phyloP scores from a whole-genome alignment of 2,329 filamentous ascomycete genomes.

The Exophiala oligosperma region DNA sequence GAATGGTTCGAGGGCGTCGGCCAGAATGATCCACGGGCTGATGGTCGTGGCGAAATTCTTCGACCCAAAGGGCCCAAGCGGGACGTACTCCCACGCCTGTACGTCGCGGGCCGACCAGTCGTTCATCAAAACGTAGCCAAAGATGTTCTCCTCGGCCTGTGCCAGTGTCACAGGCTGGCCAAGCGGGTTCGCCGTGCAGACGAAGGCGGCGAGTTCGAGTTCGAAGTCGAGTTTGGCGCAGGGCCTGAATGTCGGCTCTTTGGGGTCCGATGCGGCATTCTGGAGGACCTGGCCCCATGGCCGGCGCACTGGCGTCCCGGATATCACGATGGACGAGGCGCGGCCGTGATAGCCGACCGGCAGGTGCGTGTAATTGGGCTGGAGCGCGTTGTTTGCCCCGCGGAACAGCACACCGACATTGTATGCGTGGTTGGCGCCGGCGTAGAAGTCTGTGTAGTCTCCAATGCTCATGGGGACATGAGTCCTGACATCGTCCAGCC shows the following conservation, averaged over 20 bases:
- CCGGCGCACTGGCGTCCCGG: constrained; percentile 2
- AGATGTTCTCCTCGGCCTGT: constrained; percentile 56
- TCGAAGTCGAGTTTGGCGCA: constrained; percentile 56
- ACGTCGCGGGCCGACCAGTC: constrained; percentile 20
- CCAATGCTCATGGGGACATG: constrained; percentile 58
- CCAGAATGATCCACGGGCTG: too few relatives aligned
- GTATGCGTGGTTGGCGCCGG: constrained; percentile 38
- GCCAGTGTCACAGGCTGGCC: constrained; percentile 42
- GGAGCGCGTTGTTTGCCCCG: constrained; percentile 32
- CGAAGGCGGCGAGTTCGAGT: constrained; percentile 49
- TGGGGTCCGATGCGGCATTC: too few relatives aligned
- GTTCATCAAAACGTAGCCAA: constrained; percentile 56
- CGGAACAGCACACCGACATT: neutral
- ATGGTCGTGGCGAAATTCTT: too few relatives aligned
- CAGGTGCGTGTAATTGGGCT: constrained; percentile 50
- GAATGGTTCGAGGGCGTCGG: too few relatives aligned
- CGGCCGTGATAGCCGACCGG: constrained; percentile 57
- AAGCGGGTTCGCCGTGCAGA: constrained; percentile 42
- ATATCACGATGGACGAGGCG: constrained; percentile 14
- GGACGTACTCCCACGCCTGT: too few relatives aligned
- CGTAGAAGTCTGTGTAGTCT: constrained; percentile 62
- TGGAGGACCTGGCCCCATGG: constrained; percentile 3
- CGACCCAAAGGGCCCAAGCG: too few relatives aligned
- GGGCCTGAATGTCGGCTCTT: neutral
- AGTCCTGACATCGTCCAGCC: constrained; percentile 40